Base-by-base conservation (phyloP, 345 rosid species). In the Eucalyptus tenuipes region DNA sequence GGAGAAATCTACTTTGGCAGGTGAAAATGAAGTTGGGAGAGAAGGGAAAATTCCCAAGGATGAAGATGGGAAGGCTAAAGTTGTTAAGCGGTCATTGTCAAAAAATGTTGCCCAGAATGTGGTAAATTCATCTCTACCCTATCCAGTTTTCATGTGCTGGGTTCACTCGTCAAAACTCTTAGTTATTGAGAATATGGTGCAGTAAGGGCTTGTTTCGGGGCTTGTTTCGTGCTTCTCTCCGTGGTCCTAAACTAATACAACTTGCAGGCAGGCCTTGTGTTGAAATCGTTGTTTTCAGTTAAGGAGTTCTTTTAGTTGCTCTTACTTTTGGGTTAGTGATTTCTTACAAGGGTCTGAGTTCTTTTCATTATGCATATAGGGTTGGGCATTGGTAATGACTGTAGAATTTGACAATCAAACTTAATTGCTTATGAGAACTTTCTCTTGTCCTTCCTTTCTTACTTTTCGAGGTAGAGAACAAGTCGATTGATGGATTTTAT, bases 61-160 rank as follows among this genome's bases (percentile, higher is more conserved):
- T 68, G 88, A 59, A 37, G 86, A 47, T 80, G 86, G 55, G 27
- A 75, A 44, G 66, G 50, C 81, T 31, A 50, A 49, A n/a, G 90
- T 64, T 37, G 57, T 87, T 15, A 50, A 44, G 25, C 37, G 37
- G 17, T 44, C 85, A 64, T 85, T 79, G 18, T 85, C 89, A 24
- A 85, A 86, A 57, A 87, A 29, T 50, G 88, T 48, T 27, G 49
- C 92, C 7, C 88, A 87, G 86, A 87, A 52, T 89, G 87, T 13
- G 92, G 95, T 93, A 92, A 89, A 85, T 91, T 89, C 88, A 55
- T 27, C 71, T 89, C 29, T 22, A 37, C 49, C 86, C 24, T 59
- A 7, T 11, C 57, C 88, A 47, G 3, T 18, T 61, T 25, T 88
- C n/a, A 75, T 75, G 47, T 79, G n/a, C 3, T 7, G 5, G 44